Evolutionary conservation across 1,284 basidiomycete genomes (phyloP).

Genomic region (Coniophora puteana): DNA sequence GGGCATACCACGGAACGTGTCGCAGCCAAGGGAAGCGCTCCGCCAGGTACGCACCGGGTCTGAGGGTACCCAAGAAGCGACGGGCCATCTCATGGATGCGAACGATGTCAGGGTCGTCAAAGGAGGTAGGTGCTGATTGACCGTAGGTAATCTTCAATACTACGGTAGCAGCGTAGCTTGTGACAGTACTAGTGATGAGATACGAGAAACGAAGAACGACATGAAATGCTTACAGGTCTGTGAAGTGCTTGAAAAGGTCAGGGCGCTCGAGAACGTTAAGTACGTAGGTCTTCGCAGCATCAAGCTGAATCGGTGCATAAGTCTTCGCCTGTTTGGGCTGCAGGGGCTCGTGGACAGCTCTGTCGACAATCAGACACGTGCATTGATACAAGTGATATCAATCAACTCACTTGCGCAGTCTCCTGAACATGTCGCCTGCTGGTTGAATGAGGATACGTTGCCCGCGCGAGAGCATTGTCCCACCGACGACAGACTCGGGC

Average conservation of each 20-base stretch:
- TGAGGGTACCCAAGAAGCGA: conserved; percentile 46
- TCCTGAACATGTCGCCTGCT: conserved; percentile 24
- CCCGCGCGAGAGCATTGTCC: conserved; percentile 21
- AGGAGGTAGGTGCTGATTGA: conserved; percentile 43
- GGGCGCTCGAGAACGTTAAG: conserved; percentile 35
- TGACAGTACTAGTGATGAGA: not conserved
- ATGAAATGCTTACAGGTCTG: conserved; percentile 23
- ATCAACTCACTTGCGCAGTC: conserved; percentile 20
- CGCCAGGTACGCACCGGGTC: conserved; percentile 56
- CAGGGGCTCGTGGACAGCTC: conserved; percentile 34
- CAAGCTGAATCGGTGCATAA: conserved; percentile 32
- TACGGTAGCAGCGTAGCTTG: conserved; percentile 60
- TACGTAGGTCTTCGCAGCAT: conserved; percentile 32
- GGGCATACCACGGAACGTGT: conserved; percentile 24
- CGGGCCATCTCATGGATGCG: conserved; percentile 46
- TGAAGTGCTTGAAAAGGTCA: conserved; percentile 32
- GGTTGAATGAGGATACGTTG: conserved; percentile 19
- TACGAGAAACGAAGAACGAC: not conserved
- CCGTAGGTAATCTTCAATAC: conserved; percentile 67
- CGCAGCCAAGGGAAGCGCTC: conserved; percentile 54
- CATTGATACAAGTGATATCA: not conserved
- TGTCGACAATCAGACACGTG: conserved; percentile 8
- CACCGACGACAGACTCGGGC: conserved; percentile 25
- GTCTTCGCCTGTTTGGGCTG: conserved; percentile 29
- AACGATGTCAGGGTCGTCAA: conserved; percentile 53